These are phyloP conservation scores for Fusarium compactum DNA, from an alignment of 2,329 filamentous ascomycete species.

Conservation along the genomic window DNA sequence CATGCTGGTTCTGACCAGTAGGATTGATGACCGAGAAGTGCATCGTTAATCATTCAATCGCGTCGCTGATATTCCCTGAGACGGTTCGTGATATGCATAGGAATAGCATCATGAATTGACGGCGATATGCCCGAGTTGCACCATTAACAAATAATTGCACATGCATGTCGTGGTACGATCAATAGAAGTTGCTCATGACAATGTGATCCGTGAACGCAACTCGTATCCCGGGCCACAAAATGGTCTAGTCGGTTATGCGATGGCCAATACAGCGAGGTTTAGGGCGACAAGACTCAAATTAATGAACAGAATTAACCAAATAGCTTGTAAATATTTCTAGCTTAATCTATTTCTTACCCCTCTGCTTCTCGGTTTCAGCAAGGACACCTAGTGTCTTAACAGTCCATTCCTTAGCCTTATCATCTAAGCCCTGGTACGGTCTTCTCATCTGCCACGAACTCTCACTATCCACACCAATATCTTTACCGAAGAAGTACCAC, in stretches of 20 bases:
- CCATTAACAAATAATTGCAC: background rate
- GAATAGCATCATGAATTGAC: background rate
- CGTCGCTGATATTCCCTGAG: background rate
- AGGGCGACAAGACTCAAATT: background rate
- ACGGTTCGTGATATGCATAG: background rate
- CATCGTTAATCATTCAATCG: background rate
- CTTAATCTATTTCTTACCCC: background rate
- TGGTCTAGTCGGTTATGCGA: background rate
- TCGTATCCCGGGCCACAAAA: background rate
- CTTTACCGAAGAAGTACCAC: slow-evolving; percentile 56
- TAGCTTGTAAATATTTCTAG: background rate
- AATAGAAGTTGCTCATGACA: background rate
- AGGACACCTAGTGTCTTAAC: slow-evolving; percentile 56
- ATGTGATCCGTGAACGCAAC: background rate
- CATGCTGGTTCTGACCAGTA: background rate
- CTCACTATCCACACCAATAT: slow-evolving; percentile 53
- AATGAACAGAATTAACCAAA: background rate
- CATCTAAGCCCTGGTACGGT: slow-evolving; percentile 56
- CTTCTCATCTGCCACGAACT: slow-evolving; percentile 56
- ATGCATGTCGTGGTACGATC: background rate
- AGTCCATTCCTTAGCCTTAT: slow-evolving; percentile 57
- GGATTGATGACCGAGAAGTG: slow-evolving; percentile 28
- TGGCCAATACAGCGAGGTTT: background rate
- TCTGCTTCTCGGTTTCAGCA: slow-evolving; percentile 49
- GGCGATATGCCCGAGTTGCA: background rate